Percentiles rank a stretch among this genome's conserved stretches.
phyloP scores from a whole-genome alignment of 2,329 filamentous ascomycete genomes.

The Xylaria sp. region DNA sequence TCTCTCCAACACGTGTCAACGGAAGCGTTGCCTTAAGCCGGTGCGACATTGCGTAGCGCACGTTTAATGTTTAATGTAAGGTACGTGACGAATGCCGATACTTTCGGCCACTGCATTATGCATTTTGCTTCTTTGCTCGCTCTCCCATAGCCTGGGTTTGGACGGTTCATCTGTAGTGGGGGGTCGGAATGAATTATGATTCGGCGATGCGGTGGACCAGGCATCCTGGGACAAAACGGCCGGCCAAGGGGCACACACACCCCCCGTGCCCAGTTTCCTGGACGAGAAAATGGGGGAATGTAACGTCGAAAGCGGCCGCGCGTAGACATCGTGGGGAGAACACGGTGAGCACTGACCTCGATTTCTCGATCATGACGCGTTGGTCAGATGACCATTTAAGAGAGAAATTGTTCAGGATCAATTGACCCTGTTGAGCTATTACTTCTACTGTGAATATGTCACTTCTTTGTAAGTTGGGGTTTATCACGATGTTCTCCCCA shows the following conservation, averaged over 20 bases:
- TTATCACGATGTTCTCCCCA: slow-evolving; percentile 7
- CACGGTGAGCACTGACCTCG: not conserved
- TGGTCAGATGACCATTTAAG: slow-evolving; percentile 23
- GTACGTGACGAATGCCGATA: slow-evolving; percentile 23
- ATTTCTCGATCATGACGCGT: slow-evolving; percentile 13
- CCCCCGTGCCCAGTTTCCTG: slow-evolving; percentile 18
- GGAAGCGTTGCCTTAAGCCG: not conserved
- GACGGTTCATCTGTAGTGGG: slow-evolving; percentile 23
- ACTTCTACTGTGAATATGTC: not conserved
- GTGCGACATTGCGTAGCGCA: slow-evolving; percentile 16
- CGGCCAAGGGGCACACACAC: not conserved
- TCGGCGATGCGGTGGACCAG: slow-evolving; percentile 14
- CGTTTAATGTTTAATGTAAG: slow-evolving; percentile 13
- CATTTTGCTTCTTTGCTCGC: slow-evolving; percentile 26
- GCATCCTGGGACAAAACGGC: slow-evolving; percentile 22
- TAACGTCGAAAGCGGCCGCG: slow-evolving; percentile 17
- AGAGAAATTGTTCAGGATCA: not conserved
- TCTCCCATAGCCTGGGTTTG: slow-evolving; percentile 3
- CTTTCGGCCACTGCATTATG: slow-evolving; percentile 16
- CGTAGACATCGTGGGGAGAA: slow-evolving; percentile 14
- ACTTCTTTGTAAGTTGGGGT: not conserved
- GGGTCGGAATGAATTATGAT: slow-evolving; percentile 29
- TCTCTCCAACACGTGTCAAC: slow-evolving; percentile 30
- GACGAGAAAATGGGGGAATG: slow-evolving; percentile 23
- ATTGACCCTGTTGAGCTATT: slow-evolving; percentile 9